Evolutionary conservation across 2,329 filamentous ascomycete species (phyloP).

Genomic region (Aspergillus brunneoviolaceus): DNA sequence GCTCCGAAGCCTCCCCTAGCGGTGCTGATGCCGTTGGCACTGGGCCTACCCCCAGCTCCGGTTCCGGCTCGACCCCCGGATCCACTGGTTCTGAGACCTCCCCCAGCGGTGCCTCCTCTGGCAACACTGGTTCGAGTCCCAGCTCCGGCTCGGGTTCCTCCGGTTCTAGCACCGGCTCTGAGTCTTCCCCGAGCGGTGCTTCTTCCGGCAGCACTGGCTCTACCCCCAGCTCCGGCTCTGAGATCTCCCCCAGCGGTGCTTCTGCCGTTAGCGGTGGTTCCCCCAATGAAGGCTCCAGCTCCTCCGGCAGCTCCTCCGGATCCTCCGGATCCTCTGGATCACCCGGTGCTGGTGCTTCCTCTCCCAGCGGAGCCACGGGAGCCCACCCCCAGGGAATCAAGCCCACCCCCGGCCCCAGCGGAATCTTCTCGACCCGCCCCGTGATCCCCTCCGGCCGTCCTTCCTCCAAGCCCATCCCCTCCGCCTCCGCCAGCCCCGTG

Average conservation of each 20-base stretch:
- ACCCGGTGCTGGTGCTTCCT: neutral
- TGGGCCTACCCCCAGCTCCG: conserved; percentile 1
- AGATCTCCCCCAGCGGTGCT: neutral
- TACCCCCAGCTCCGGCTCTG: neutral
- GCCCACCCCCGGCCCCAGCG: conserved; percentile 15
- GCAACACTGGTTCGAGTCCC: neutral
- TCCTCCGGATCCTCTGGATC: no score
- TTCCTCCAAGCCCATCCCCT: conserved; percentile 16
- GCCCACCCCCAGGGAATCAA: conserved; percentile 10
- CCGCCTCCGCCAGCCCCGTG: conserved; percentile 17
- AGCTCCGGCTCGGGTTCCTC: neutral
- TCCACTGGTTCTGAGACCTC: neutral
- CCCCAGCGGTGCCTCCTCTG: neutral
- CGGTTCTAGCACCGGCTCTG: neutral
- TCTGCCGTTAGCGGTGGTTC: neutral
- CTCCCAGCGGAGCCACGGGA: neutral
- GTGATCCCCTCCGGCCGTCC: conserved; percentile 12
- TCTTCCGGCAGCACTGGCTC: neutral
- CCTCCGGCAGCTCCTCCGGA: neutral
- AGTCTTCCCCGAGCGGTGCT: conserved; percentile 1
- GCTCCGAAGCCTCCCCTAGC: conserved; percentile 1
- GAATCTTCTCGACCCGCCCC: conserved; percentile 12
- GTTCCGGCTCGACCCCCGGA: neutral
- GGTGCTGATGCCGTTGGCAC: neutral
- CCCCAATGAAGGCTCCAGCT: neutral